These are phyloP conservation scores for Pezicula neosporulosa DNA, from an alignment of 2,329 filamentous ascomycete species.

Conservation along the genomic window DNA sequence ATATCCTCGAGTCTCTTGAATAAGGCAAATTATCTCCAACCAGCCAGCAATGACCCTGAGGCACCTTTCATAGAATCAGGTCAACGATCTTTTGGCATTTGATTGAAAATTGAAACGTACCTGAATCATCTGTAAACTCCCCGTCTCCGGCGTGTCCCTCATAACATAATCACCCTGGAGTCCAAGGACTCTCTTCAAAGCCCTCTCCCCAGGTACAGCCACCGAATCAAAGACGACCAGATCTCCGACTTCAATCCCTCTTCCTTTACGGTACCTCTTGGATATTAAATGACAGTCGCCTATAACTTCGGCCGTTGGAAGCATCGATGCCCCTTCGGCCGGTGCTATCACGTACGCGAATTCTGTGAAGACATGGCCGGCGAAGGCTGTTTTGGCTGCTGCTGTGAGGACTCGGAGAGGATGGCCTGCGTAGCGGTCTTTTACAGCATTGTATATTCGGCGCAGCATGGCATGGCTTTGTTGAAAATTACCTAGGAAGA, in stretches of 20 bases:
- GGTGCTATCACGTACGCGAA: slow-evolving; percentile 60
- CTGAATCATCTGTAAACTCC: slow-evolving; percentile 54
- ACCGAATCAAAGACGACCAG: slow-evolving; percentile 78
- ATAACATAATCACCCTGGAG: slow-evolving; percentile 63
- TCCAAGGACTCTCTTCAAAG: slow-evolving; percentile 63
- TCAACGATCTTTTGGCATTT: not conserved
- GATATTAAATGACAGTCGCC: slow-evolving; percentile 70
- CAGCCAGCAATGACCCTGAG: slow-evolving; percentile 88
- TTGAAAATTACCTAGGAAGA: not conserved
- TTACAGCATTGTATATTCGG: slow-evolving; percentile 2
- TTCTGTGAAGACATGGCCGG: slow-evolving; percentile 49
- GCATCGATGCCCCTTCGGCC: slow-evolving; percentile 78
- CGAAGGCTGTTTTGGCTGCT: slow-evolving; percentile 42
- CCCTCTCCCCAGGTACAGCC: slow-evolving; percentile 52
- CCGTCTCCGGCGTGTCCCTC: slow-evolving; percentile 52
- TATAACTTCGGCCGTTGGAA: slow-evolving; percentile 70
- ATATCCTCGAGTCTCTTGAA: slow-evolving; percentile 83
- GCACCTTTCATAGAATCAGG: slow-evolving; percentile 56
- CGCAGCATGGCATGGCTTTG: not conserved
- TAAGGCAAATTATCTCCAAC: slow-evolving; percentile 82
- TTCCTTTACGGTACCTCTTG: slow-evolving; percentile 65
- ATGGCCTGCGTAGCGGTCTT: slow-evolving; percentile 15
- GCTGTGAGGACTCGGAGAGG: slow-evolving; percentile 40
- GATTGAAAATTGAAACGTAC: slow-evolving; percentile 14
- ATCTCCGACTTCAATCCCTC: slow-evolving; percentile 72